Conservation (phyloP, 495 filamentous ascomycete genomes). For the Penicillium cinerascens region DNA sequence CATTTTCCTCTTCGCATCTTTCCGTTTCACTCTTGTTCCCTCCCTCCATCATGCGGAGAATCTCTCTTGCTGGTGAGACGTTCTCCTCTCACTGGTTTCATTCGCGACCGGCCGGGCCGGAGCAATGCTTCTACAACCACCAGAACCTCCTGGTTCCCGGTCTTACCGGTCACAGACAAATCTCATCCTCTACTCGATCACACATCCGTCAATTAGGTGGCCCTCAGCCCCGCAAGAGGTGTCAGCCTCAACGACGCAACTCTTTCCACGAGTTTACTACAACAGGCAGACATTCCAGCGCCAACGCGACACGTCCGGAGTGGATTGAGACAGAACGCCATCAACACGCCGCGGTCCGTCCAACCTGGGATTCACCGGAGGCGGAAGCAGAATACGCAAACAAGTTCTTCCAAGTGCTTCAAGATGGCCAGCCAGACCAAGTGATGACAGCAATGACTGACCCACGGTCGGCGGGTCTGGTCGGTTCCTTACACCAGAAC, state of each 20-base stretch:
- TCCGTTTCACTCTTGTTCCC: neutral
- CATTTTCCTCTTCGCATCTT: neutral
- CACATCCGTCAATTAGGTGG: neutral
- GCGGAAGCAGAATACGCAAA: constrained; percentile 14
- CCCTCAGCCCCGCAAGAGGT: neutral
- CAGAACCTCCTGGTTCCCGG: neutral
- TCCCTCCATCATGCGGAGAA: constrained; percentile 22
- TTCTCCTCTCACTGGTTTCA: constrained; percentile 21
- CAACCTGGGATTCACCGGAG: constrained; percentile 4
- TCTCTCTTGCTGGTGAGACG: constrained; percentile 19
- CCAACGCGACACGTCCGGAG: neutral
- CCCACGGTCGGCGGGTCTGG: constrained; percentile 29
- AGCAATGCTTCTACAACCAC: constrained; percentile 1
- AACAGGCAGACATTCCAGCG: neutral
- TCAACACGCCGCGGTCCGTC: neutral
- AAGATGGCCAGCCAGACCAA: constrained; percentile 37
- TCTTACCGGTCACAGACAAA: constrained; percentile 2
- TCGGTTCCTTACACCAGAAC: constrained; percentile 31
- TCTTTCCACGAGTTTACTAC: neutral
- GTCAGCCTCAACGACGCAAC: neutral
- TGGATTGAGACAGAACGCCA: neutral
- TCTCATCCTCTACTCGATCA: neutral
- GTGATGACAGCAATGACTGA: constrained; percentile 35
- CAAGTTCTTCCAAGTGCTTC: constrained; percentile 27
- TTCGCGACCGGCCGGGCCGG: constrained; percentile 13